Base-by-base conservation (phyloP, 805 yeast species). In the Blastobotrys parvus region DNA sequence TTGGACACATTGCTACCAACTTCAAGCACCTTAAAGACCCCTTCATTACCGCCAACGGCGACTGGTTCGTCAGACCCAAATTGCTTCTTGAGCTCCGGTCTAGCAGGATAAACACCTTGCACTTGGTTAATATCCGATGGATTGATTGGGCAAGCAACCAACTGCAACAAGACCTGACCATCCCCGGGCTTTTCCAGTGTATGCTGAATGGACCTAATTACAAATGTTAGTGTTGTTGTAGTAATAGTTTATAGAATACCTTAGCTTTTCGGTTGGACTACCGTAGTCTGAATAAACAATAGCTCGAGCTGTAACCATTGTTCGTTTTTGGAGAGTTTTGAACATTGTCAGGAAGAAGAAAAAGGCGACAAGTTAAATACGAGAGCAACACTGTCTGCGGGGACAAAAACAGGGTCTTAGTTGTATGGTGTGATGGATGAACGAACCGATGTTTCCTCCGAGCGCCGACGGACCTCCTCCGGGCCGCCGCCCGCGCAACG, bases 41-140 rank as follows among this genome's bases (percentile, higher is more conserved):
- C 97, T 64, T 90, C 98, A 60, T 92, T 92, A 43, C 98, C 98
- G 30, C 89, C 87, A 38, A 87, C 80, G 3, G 94, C 94, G 6
- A 77, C 65, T 2, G 94, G 89, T 34, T 71, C 74, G 1, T 85
- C 75, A 5, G 77, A 38, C 63, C 77, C 41, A 61, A 67, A 17
- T 60, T 67, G 62, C 56, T 68, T 54, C 3, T 60, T 68, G 44
- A 78, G 70, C 34, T 69, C 76, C 0, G 95, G 94, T 45, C 70
- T 74, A 8, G 87, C 74, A 1, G 95, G 94, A 53, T 89, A 89
- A 0, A 80, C 85, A 17, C 96, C 97, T 59, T 80, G 85, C 33
- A 80, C 68, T 61, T 88, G 96, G 57, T 82, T 82, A 58, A 86
- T 68, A 59, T 89, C 97, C 0, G 95, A 82, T 0, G 97, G 97